A percentile compares a stretch with the other conserved stretches of the same genome.
phyloP scores from a whole-genome alignment of 176 grass and related monocot species.

The Aegilops speltoides region DNA sequence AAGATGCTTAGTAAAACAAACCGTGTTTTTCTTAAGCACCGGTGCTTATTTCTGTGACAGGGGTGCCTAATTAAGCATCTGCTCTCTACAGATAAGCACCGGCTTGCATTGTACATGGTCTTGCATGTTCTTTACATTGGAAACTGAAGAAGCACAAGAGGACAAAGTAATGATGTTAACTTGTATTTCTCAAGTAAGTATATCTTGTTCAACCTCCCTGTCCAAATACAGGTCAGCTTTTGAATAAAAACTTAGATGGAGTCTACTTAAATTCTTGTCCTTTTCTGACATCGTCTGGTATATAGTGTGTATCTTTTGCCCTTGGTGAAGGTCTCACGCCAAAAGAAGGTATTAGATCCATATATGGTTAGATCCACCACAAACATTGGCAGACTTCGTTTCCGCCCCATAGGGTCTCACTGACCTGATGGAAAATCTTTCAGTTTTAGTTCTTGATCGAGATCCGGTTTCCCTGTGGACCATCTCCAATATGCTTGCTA shows the following conservation, averaged over 20 bases:
- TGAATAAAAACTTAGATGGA: not conserved
- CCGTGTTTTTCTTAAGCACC: too few relatives aligned
- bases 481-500: not conserved
- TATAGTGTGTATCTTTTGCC: not conserved
- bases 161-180: not conserved
- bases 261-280: constrained; percentile 9
- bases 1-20: too few relatives aligned
- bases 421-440: constrained; percentile 6
- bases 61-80: too few relatives aligned
- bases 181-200: not conserved
- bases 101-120: too few relatives aligned
- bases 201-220: not conserved
- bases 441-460: constrained; percentile 31
- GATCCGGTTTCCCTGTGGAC: not conserved
- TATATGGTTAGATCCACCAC: not conserved
- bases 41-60: too few relatives aligned
- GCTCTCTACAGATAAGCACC: too few relatives aligned
- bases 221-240: constrained; percentile 16
- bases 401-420: constrained; percentile 1
- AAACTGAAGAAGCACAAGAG: not conserved
- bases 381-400: not conserved
- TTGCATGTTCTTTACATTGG: not conserved
- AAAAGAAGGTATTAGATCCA: not conserved
- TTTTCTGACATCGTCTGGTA: constrained; percentile 28
- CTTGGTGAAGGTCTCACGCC: not conserved